A percentile compares a stretch with the other conserved stretches of the same genome.
Conservation (phyloP, 805 yeast species). For the Candida sonorensis region DNA sequence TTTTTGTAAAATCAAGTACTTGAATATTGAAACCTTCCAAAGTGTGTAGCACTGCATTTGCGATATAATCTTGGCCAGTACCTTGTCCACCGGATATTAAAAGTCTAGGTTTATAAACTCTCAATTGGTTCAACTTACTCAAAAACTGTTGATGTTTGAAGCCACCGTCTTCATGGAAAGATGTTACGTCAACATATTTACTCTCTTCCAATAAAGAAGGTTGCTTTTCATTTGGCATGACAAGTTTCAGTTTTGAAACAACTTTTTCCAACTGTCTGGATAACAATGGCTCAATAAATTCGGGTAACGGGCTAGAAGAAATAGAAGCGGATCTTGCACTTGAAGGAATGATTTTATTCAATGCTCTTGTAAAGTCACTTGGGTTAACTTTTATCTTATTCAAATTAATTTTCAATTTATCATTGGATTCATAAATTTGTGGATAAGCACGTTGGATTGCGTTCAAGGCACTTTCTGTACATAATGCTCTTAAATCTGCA, state of each 20-base stretch:
- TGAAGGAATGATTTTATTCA: conserved; percentile 86
- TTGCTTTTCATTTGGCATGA: conserved; percentile 57
- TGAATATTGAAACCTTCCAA: conserved; percentile 90
- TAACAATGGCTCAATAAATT: conserved; percentile 58
- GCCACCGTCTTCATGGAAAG: conserved; percentile 46
- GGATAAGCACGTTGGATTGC: conserved; percentile 91
- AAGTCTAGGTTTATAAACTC: conserved; percentile 78
- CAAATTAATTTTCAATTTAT: conserved; percentile 71
- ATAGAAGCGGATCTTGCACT: conserved; percentile 75
- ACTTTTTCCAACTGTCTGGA: conserved; percentile 42
- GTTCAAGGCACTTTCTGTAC: conserved; percentile 92
- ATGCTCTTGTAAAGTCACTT: conserved; percentile 77
- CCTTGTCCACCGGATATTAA: conserved; percentile 70
- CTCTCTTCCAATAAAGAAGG: conserved; percentile 63
- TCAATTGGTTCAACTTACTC: conserved; percentile 31
- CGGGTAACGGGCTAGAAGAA: conserved; percentile 74
- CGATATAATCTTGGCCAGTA: conserved; percentile 80
- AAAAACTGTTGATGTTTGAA: conserved; percentile 62
- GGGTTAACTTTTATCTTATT: conserved; percentile 64
- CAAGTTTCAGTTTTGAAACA: conserved; percentile 39
- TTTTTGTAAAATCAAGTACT: conserved; percentile 68
- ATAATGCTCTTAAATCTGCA: conserved; percentile 88
- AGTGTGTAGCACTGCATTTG: conserved; percentile 72
- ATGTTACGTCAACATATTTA: conserved; percentile 48
- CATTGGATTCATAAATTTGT: conserved; percentile 74